Base-by-base conservation (phyloP, 1,284 basidiomycete species). In the Cryptococcus sp. region DNA sequence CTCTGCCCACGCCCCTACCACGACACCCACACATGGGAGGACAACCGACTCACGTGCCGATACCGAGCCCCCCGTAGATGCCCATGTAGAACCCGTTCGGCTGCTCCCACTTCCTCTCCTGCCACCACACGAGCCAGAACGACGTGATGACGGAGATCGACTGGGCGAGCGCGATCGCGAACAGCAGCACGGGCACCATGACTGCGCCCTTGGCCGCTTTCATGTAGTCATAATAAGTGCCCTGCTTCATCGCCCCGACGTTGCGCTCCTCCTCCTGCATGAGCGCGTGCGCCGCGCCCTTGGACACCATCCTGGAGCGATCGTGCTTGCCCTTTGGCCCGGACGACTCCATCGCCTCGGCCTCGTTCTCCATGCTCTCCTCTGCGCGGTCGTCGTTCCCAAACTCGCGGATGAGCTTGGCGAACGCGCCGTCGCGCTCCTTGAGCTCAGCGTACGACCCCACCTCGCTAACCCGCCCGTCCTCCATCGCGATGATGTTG, bases 371-470 rank as follows among this genome's bases (percentile, higher is more conserved):
- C 44, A 75, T 70, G 39, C 76, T 66, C 59, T 75, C 69, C 50
- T 78, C 70, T 39, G 76, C 66, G 37, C 75, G 68, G 52, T 83
- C 82, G 57, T 82, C 82, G 35, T 82, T 80, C 18, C 84, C 84
- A 60, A 86, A 86, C 62, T 85, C 87, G 23, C 78, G 77, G 54
- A 92, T 79, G 60, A 94, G 86, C 53, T 80, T 81, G 28, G 86
- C 78, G 69, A 94, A 94, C 23, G 85, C 84, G 4, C 87, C 87
- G 13, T 83, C 75, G 43, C 80, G 66, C 7, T 73, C 77, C 70
- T 88, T 84, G 36, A 93, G 80, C 57, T 86, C 84, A 3, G 78
- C 69, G 62, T 88, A 91, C 1, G 87, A 87, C 1, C 89, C 91
- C 24, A 82, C 81, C 76, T 94, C 91, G 12, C 81, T 82, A 56